Evolutionary conservation across 1,284 basidiomycete genomes (phyloP).

Genomic region (Vanrija sp.): DNA sequence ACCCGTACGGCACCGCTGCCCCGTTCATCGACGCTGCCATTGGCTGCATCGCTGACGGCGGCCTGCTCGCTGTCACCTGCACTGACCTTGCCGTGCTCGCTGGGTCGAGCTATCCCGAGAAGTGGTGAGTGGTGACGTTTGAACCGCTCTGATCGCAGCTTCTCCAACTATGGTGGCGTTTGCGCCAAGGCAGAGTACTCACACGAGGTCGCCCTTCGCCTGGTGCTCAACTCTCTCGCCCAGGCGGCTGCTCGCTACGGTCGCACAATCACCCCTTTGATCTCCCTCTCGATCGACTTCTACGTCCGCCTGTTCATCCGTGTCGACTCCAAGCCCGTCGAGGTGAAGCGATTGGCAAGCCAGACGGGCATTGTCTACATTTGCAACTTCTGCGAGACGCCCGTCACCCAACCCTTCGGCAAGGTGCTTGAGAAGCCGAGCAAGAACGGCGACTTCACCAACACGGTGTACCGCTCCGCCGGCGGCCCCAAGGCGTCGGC

Average conservation of each 20-base stretch:
- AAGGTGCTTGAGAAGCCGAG: slow-evolving; percentile 57
- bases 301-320: slow-evolving; percentile 91
- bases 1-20: slow-evolving; percentile 95
- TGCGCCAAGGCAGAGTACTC: slow-evolving; percentile 87
- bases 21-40: slow-evolving; percentile 97
- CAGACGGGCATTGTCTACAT: slow-evolving; percentile 69
- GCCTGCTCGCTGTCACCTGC: slow-evolving; percentile 92
- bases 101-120: slow-evolving; percentile 92
- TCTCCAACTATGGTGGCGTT: slow-evolving; percentile 92
- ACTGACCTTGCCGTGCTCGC: slow-evolving; percentile 93
- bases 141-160: slow-evolving; percentile 60
- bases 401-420: slow-evolving; percentile 74
- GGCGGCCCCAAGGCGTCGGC: slow-evolving; percentile 60
- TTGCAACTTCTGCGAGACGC: slow-evolving; percentile 75
- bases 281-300: slow-evolving; percentile 95
- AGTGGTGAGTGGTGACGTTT: slow-evolving; percentile 62
- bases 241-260: slow-evolving; percentile 88
- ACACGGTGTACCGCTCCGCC: slow-evolving; percentile 66
- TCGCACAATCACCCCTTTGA: slow-evolving; percentile 81
- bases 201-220: slow-evolving; percentile 85
- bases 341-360: slow-evolving; percentile 73
- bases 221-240: slow-evolving; percentile 81
- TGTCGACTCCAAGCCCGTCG: slow-evolving; percentile 68
- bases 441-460: slow-evolving; percentile 53
- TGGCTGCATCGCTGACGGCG: slow-evolving; percentile 83